Conservation (phyloP, 495 filamentous ascomycete genomes). For the Polyplosphaeria fusca region DNA sequence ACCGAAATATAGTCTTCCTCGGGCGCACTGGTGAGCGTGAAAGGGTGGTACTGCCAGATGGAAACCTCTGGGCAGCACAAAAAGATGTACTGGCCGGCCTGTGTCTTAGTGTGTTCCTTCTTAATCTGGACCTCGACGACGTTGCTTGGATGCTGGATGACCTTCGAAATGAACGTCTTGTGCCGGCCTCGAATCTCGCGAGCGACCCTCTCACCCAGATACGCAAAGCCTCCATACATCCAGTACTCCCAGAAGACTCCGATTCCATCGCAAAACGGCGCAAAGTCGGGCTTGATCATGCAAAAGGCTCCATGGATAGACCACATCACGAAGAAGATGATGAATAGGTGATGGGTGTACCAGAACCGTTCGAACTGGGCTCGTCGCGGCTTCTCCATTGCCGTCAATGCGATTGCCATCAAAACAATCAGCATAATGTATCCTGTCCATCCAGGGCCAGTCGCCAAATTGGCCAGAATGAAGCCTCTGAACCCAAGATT, state of each 20-base stretch:
- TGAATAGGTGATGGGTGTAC: constrained; percentile 75
- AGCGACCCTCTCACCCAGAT: constrained; percentile 66
- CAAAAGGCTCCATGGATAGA: constrained; percentile 76
- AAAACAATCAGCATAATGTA: constrained; percentile 71
- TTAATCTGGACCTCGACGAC: constrained; percentile 84
- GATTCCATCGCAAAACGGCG: constrained; percentile 64
- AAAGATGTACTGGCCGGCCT: constrained; percentile 78
- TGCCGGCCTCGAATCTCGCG: constrained; percentile 68
- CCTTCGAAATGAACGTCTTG: constrained; percentile 76
- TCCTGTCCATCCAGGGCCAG: constrained; percentile 75
- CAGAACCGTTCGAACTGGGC: constrained; percentile 77
- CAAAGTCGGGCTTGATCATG: constrained; percentile 74
- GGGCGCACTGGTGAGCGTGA: constrained; percentile 73
- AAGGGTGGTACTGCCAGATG: constrained; percentile 76
- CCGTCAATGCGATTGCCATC: constrained; percentile 66
- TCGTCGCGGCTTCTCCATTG: constrained; percentile 63
- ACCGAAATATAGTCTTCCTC: constrained; percentile 82
- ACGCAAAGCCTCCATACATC: constrained; percentile 71
- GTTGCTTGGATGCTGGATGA: constrained; percentile 78
- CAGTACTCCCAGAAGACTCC: constrained; percentile 80
- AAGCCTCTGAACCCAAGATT: constrained; percentile 70
- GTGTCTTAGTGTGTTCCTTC: constrained; percentile 73
- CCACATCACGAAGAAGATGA: constrained; percentile 80
- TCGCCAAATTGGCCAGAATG: constrained; percentile 64
- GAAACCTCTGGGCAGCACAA: constrained; percentile 78